These are phyloP conservation scores for Suhomyces vadensis DNA, from an alignment of 805 yeast species.

Conservation along the genomic window DNA sequence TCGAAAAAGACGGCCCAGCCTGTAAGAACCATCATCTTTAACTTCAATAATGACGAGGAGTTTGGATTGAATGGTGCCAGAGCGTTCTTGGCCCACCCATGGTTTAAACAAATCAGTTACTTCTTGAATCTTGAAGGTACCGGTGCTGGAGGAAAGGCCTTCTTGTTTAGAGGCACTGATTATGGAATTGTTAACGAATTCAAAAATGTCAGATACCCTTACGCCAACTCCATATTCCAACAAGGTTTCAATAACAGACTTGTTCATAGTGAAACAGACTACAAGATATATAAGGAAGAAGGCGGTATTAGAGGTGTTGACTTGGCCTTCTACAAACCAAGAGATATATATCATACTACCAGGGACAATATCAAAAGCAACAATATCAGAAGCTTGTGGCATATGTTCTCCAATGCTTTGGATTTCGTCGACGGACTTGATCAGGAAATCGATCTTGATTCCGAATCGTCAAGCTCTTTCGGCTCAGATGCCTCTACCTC, in stretches of 20 bases:
- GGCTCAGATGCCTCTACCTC: constrained; percentile 20
- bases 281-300: constrained; percentile 61
- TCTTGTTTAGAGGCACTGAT: constrained; percentile 82
- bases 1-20: constrained; percentile 48
- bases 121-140: constrained; percentile 89
- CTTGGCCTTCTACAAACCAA: constrained; percentile 83
- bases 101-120: constrained; percentile 61
- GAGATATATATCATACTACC: constrained; percentile 79
- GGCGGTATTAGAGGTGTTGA: constrained; percentile 81
- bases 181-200: constrained; percentile 63
- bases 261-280: constrained; percentile 83
- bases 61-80: constrained; percentile 83
- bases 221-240: constrained; percentile 78
- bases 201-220: constrained; percentile 61
- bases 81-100: constrained; percentile 69
- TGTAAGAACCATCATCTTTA: constrained; percentile 69
- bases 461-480: constrained; percentile 13
- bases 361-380: constrained; percentile 68
- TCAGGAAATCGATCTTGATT: constrained; percentile 36
- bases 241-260: constrained; percentile 77
- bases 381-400: constrained; percentile 72
- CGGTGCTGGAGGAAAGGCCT: constrained; percentile 86
- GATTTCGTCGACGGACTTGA: constrained; percentile 54
- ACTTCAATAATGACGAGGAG: constrained; percentile 89
- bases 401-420: constrained; percentile 73